phyloP scores from a whole-genome alignment of 257 asterid species.

The Nicotiana tomentosiformis region DNA sequence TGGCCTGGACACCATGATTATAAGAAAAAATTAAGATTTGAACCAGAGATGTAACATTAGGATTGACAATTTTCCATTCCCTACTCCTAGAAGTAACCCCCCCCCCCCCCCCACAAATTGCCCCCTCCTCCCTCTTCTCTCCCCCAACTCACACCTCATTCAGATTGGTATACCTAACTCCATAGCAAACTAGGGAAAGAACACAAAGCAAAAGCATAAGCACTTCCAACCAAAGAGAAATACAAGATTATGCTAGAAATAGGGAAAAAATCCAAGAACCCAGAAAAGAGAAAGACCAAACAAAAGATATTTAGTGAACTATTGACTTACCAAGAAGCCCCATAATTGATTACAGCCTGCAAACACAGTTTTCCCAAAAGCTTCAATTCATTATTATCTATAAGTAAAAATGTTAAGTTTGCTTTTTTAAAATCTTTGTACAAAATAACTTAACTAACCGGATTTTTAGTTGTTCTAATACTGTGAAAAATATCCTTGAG shows the following conservation, averaged over 20 bases:
- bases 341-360: slow-evolving; percentile 90
- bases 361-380: slow-evolving; percentile 2
- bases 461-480: slow-evolving; percentile 52
- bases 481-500: slow-evolving; percentile 55
- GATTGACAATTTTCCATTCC: too few species aligned
- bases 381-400: not conserved
- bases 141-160: not conserved
- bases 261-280: not conserved
- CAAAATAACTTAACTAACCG: slow-evolving; percentile 30
- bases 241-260: not conserved
- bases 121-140: too few species aligned
- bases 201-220: not conserved
- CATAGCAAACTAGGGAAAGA: not conserved
- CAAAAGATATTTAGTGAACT: not conserved
- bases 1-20: too few species aligned
- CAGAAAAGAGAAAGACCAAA: not conserved
- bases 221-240: not conserved
- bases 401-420: not conserved
- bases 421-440: not conserved
- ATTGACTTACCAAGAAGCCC: slow-evolving; percentile 70
- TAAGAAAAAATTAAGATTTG: too few species aligned
- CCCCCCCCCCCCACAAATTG: too few species aligned
- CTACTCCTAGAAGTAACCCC: too few species aligned
- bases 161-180: not conserved
- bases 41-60: too few species aligned